Conservation (phyloP, 768 basidiomycete genomes). For the Boletus sensibilis region DNA sequence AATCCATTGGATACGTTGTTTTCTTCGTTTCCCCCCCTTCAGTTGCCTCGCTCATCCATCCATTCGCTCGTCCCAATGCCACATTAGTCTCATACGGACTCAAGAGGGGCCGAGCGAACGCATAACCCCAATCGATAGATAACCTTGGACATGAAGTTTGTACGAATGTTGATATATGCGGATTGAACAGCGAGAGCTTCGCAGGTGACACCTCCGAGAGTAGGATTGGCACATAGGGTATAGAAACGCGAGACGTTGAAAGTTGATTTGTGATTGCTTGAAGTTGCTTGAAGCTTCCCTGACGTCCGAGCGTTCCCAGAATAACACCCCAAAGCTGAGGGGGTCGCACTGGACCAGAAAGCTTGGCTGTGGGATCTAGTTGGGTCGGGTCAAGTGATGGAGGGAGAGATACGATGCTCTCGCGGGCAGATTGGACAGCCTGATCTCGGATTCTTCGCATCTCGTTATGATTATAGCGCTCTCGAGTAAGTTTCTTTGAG, state of each 20-base stretch:
- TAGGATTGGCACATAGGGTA: constrained; percentile 86
- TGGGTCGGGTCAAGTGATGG: constrained; percentile 7
- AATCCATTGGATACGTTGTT: constrained; percentile 89
- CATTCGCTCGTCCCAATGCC: constrained; percentile 60
- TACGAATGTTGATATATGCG: constrained; percentile 84
- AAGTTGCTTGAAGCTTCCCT: constrained; percentile 89
- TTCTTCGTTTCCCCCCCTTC: constrained; percentile 18
- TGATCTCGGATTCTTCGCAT: constrained; percentile 77
- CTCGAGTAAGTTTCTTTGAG: constrained; percentile 93
- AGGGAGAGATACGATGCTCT: constrained; percentile 48
- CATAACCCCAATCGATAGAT: constrained; percentile 99
- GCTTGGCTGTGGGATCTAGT: constrained; percentile 17
- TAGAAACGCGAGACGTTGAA: constrained; percentile 46
- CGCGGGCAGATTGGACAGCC: constrained; percentile 72
- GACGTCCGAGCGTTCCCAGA: constrained; percentile 90
- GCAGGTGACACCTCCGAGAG: constrained; percentile 96
- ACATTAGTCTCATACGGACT: constrained; percentile 94
- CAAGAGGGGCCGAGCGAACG: constrained; percentile 83
- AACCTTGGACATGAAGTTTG: constrained; percentile 96
- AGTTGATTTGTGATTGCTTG: constrained; percentile 80
- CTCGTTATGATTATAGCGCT: constrained; percentile 84
- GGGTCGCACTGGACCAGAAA: constrained; percentile 13
- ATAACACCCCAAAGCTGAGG: constrained; percentile 79
- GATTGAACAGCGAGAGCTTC: constrained; percentile 81
- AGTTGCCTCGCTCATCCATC: constrained; percentile 58